Base-by-base conservation (phyloP, 2,329 filamentous ascomycete genomes). In the Cladophialophora carrionii region DNA sequence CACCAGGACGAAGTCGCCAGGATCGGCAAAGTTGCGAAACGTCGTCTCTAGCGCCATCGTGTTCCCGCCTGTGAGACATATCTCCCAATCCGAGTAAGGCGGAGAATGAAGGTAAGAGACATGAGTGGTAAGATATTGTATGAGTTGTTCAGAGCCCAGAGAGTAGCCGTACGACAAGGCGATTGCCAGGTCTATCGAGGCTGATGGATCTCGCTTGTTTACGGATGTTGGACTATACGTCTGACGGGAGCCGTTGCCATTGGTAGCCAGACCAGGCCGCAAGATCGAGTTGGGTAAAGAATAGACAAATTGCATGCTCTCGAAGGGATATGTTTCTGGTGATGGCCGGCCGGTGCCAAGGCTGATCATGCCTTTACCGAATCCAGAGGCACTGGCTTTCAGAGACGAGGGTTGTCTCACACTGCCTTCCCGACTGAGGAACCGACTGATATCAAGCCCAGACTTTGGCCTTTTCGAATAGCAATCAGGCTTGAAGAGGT, bases 51-150 rank as follows among this genome's bases (percentile, higher is more conserved):
- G 37, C 4, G 17, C 37, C 37, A 43, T 43, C 7, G 37, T 43
- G 17, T n/a, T 43, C 17, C 37, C 37, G 37, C 37, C 37, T 43
- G 37, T 43, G 17, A 43, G 37, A n/a, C 37, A 43, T 43, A 43
- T 43, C 37, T 43, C 37, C 37, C 37, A 43, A n/a, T 43, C 37
- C 7, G 37, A 43, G 8, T 43, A 43, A 6, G 37, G 37, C 10
- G 57, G 57, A 59, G 17, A 14, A 37, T 59, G 57, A 26, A 59
- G 17, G 14, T 49, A 17, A 9, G 41, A 48, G 26, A 51, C 46
- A 32, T 59, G 57, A 2, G 41, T 51, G n/a, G 57, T 51, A 34
- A 59, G 41, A n/a, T 37, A 59, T 32, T 51, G 57, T 48, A 59
- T 48, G 41, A 59, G 46, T n/a, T 59, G 57, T 34, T 48, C 57